Evolutionary conservation across 176 grass and related monocot genomes (phyloP).

Genomic region (Aegilops speltoides): DNA sequence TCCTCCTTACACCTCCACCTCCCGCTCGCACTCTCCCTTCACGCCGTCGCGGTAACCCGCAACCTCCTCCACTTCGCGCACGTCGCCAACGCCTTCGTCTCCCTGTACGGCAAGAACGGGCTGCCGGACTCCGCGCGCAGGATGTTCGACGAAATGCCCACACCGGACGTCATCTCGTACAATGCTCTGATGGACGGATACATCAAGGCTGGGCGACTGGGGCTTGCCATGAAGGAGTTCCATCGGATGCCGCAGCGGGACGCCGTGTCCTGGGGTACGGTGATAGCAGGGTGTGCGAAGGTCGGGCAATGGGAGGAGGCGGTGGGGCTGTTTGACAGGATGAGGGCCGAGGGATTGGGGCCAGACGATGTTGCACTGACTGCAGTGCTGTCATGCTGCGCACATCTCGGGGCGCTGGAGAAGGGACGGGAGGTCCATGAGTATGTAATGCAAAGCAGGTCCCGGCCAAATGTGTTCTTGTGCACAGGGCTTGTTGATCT

Average conservation of each 20-base stretch:
- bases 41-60: constrained; percentile 18
- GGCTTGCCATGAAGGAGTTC: constrained; percentile 31
- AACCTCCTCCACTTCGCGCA: constrained; percentile 39
- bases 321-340: constrained; percentile 46
- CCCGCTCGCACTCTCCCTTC: constrained; percentile 48
- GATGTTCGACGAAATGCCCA: constrained; percentile 40
- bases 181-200: constrained; percentile 52
- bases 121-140: constrained; percentile 33
- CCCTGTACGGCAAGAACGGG: constrained; percentile 34
- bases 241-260: constrained; percentile 51
- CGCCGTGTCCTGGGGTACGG: constrained; percentile 54
- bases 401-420: constrained; percentile 50
- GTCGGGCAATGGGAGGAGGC: constrained; percentile 20
- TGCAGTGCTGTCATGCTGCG: constrained; percentile 57
- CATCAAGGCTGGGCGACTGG: constrained; percentile 7
- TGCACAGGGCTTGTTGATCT: constrained; percentile 54
- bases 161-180: constrained; percentile 41
- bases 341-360: constrained; percentile 17
- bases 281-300: constrained; percentile 32
- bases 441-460: constrained; percentile 40
- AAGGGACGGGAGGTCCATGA: constrained; percentile 48
- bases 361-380: constrained; percentile 55
- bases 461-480: constrained; percentile 40
- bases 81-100: constrained; percentile 55
- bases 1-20: constrained; percentile 23